Evolutionary conservation across 768 basidiomycete species (phyloP).

Genomic region (Calvatia gigantea): DNA sequence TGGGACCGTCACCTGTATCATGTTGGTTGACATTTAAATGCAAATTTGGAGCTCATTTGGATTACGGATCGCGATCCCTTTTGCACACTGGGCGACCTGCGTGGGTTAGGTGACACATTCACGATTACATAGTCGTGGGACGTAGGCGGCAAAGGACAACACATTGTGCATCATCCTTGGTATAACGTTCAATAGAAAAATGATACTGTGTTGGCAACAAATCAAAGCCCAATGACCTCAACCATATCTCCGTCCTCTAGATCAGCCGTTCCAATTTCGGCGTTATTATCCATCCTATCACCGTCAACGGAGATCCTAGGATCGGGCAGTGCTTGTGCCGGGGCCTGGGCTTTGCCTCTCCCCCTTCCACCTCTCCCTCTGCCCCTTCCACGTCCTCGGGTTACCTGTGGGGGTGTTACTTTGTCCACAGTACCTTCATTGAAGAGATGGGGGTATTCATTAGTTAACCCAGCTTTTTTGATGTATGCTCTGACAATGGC

Average conservation of each 20-base stretch:
- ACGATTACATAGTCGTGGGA: no score
- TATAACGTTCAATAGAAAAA: no score
- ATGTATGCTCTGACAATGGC: constrained; percentile 75
- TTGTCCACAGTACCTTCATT: constrained; percentile 15
- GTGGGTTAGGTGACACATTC: no score
- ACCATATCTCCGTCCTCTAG: constrained; percentile 80
- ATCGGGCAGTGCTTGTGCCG: constrained; percentile 28
- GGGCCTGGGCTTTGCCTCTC: constrained; percentile 17
- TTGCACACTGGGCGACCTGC: no score
- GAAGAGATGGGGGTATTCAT: constrained; percentile 43
- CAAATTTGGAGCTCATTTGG: no score
- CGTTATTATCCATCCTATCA: constrained; percentile 57
- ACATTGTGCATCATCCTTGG: no score
- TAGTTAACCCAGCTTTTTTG: constrained; percentile 59
- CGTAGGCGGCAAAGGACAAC: no score
- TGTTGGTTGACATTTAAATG: no score
- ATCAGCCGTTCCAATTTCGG: constrained; percentile 63
- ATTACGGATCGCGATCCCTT: no score
- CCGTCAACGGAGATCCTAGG: constrained; percentile 66
- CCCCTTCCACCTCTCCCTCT: constrained; percentile 21
- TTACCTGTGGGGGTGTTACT: constrained; percentile 20
- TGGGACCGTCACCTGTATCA: no score
- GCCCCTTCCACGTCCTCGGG: neutral
- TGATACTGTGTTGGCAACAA: no score
- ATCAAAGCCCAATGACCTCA: constrained; percentile 62